phyloP scores from a whole-genome alignment of 768 basidiomycete species.

The Coprinopsis cinerea region DNA sequence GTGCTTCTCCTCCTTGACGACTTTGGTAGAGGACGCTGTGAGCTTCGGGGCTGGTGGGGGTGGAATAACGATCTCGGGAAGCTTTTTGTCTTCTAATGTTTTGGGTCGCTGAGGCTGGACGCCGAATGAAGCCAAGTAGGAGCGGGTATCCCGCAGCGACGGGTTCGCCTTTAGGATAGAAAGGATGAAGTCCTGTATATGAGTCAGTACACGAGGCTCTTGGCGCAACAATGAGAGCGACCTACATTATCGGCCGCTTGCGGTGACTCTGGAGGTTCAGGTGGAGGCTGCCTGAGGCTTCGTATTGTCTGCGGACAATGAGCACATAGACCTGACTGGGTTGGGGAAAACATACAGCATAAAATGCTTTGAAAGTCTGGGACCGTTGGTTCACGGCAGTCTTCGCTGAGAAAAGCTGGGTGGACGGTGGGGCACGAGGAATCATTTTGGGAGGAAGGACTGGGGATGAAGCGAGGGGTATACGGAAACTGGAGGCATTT shows the following conservation, averaged over 20 bases:
- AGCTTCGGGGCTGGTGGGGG: slow-evolving; percentile 22
- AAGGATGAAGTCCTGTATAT: slow-evolving; percentile 84
- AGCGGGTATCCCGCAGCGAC: slow-evolving; percentile 83
- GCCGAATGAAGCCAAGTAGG: slow-evolving; percentile 89
- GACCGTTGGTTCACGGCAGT: slow-evolving; percentile 22
- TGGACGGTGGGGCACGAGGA: slow-evolving; percentile 28
- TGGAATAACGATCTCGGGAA: slow-evolving; percentile 19
- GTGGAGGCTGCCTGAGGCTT: slow-evolving; percentile 28
- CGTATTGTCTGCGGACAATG: slow-evolving; percentile 33
- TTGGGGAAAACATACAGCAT: slow-evolving; percentile 40
- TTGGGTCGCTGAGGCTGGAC: slow-evolving; percentile 42
- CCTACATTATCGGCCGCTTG: slow-evolving; percentile 48
- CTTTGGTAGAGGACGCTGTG: slow-evolving; percentile 22
- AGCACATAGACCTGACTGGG: slow-evolving; percentile 5
- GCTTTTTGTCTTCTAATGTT: slow-evolving; percentile 24
- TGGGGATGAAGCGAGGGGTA: slow-evolving; percentile 9
- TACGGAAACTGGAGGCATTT: no score
- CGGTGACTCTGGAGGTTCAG: slow-evolving; percentile 31
- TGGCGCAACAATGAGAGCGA: slow-evolving; percentile 8
- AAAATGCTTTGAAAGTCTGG: slow-evolving; percentile 44
- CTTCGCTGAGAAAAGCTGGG: slow-evolving; percentile 23
- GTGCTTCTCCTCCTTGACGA: slow-evolving; percentile 24
- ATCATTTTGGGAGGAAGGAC: slow-evolving; percentile 26
- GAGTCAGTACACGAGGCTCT: slow-evolving; percentile 10
- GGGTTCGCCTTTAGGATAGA: slow-evolving; percentile 92